Evolutionary conservation across 192 early-diverging fungal species (phyloP), one percentile per base, ranked within the genome.

Genomic region (Spizellomyces punctatus): DNA sequence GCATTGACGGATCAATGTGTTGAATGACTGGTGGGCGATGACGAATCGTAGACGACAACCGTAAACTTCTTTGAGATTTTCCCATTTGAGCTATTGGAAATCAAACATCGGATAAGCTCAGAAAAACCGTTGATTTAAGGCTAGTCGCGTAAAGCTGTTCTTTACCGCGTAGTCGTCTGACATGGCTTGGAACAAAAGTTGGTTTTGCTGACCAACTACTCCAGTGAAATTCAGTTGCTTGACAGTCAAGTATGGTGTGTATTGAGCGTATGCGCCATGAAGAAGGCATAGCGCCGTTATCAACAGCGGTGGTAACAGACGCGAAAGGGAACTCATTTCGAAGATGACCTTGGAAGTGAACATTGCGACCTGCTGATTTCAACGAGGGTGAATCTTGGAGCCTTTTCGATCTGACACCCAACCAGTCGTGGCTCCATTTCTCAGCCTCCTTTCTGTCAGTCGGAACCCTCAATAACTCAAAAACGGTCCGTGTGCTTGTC

Each of bases 11-110:
- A 64, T 22, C 43, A 72, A 56, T 12, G 63, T 36, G 27, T 47
- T 58, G 22, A 72, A 63, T 14, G 62, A 56, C 27, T 72, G 71
- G 27, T 72, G 71, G 41, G 55, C 71, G 21, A 72, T 64, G 10
- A 43, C 61, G n/a, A 72, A 10, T 14, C 41, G 61, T 43, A 72
- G 9, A 10, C 63, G 61, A n/a, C 71, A 57, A 9, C 71, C 71
- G 17, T 64, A 60, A 7, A 72, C 50, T 19, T 41, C 47, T 52
- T 63, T 45, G 22, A 72, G 62, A 36, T 64, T 58, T 5, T 64
- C 52, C 50, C 63, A 72, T 63, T 70, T 70, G 6, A 70, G 58
- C 68, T 70, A 47, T 47, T 10, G 6, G 42, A n/a, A 63, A 44
- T 6, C 50, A 12, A 54, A 54, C 50, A 2, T 54, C 1, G 50